Evolutionary conservation across 2,329 filamentous ascomycete genomes (phyloP), one percentile per base, ranked within the genome.

Genomic region (Pseudodiploospora longispora): DNA sequence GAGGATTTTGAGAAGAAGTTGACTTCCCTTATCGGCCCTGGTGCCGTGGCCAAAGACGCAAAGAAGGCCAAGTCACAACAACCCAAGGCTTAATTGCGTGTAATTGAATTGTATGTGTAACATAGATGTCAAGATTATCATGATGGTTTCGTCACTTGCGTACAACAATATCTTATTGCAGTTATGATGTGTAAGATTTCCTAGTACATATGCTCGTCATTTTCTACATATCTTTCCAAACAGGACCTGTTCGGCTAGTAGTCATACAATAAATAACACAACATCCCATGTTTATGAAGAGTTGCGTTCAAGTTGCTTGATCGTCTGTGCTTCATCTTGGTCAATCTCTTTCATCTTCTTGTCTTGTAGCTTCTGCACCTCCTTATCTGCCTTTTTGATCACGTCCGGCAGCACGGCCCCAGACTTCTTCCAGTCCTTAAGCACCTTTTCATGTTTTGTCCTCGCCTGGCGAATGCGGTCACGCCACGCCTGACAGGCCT

Each of bases 321-420:
- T 50, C 3, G 66, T 60, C 55, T 70, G 66, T 56, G 74, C 72
- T 65, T 80, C 75, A 35, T 64, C 65, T 8, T 54, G 55, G 38
- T 76, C 69, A 38, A 80, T 68, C 43, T 64, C 66, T 56, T 68
- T 67, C 63, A 78, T 69, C 59, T 70, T 66, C 62, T 75, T 75
- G 46, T 75, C 70, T 63, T 75, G 72, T 46, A 69, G 48, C 61
- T 71, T 71, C 55, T 73, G 69, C 55, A 70, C 50, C 56, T 70
- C 65, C 44, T 60, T 69, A 34, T 72, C 68, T 5, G 76, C 65
- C 56, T 70, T 67, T 51, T 65, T 65, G 49, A 70, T 67, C n/a
- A 72, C 56, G 51, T 80, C 75, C 2, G 66, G 65, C 35, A 68
- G 56, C 30, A 80, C 52, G 8, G 50, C 32, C 19, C 61, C 63